Evolutionary conservation across 768 basidiomycete species (phyloP).

Genomic region (Tricholoma terreum): DNA sequence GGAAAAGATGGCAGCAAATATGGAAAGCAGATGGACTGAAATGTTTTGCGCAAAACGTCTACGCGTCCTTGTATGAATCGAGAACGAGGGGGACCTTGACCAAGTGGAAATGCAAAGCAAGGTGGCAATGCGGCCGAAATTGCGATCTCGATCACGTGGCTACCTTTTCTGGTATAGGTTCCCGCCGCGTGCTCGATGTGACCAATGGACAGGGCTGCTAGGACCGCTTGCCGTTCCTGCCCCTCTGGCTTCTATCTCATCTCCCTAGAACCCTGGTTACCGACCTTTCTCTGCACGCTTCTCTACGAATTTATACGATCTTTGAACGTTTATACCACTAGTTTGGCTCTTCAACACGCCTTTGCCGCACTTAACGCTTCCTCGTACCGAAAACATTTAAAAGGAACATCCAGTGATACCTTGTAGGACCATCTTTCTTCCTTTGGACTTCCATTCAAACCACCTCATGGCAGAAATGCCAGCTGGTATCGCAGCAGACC

Average conservation of each 20-base stretch:
- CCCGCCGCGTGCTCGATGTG: not conserved
- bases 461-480: conserved; percentile 12
- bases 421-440: not conserved
- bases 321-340: not conserved
- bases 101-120: not conserved
- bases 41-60: not conserved
- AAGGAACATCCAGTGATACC: conserved; percentile 4
- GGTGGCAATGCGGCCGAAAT: not conserved
- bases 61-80: not conserved
- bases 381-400: not conserved
- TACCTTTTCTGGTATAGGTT: not conserved
- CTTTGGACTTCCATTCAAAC: not conserved
- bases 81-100: not conserved
- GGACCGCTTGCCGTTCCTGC: not conserved
- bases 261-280: conserved; percentile 4
- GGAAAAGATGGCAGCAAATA: not conserved
- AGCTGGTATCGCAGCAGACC: conserved; percentile 16
- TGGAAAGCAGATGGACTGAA: not conserved
- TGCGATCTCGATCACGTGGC: conserved; percentile 3
- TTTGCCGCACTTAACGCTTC: conserved; percentile 9
- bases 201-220: no score
- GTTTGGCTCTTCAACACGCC: conserved; percentile 18
- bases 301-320: conserved; percentile 6
- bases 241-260: not conserved
- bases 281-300: conserved; percentile 3